Base-by-base conservation (phyloP, 495 filamentous ascomycete genomes). In the Penicillium argentinense region DNA sequence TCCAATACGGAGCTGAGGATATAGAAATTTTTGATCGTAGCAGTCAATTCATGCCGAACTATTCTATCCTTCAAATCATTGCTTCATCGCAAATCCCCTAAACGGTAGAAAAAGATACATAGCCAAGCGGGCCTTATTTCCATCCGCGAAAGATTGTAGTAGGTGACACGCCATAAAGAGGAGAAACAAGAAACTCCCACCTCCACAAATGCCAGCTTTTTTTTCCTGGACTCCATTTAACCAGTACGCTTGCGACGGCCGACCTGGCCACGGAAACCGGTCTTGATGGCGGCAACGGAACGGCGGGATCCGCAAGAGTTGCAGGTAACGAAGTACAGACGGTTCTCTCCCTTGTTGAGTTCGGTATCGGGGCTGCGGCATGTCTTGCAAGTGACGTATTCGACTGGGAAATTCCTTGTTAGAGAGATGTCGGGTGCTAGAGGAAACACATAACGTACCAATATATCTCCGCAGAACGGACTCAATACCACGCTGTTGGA, bases 361-460 rank as follows among this genome's bases (percentile, higher is more conserved):
- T 97, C 92, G 27, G 93, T 97, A 60, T 97, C 91, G 56, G 91
- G 87, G 37, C 86, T 87, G 67, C 89, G 79, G 77, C 93, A 98
- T 22, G 93, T 98, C 73, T 95, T 96, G 81, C 93, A 98, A 36
- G 92, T 95, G 34, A 98, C 93, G 63, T 98, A 98, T 79, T 97
- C 93, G 71, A 95, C 86, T 89, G 44, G 24, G 44, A 14, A 45
- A 13, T 14, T 9, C 24, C 5, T 9, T 2, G 41, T 63, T 53
- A 64, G 49, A 53, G 14, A 29, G 9, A 26, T 34, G 2, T 26
- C 1, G 5, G 2, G 17, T 38, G 8, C 5, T 11, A 19, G 24
- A 28, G 8, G 7, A 49, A 39, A 37, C 18, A 26, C 23, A 21
- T 23, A 23, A 53, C 86, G 59, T 80, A 95, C 89, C 86, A 61